Evolutionary conservation across 1,284 basidiomycete species (phyloP).

Genomic region (Trichosporon sp.): DNA sequence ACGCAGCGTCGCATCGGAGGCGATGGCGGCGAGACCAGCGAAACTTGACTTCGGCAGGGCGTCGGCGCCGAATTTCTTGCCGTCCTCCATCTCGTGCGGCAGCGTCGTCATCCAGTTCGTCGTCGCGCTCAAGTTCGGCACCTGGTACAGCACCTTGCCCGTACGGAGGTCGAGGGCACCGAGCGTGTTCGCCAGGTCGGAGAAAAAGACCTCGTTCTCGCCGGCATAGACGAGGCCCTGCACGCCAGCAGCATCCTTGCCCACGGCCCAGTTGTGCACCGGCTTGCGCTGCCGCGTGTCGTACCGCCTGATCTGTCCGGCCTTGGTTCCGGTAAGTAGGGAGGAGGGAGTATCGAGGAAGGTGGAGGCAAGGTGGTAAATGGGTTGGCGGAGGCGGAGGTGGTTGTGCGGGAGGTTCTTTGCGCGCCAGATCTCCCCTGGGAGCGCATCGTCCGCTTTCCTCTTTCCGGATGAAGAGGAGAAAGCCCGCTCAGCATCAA

Average conservation of each 20-base stretch:
- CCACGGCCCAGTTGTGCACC: conserved; percentile 52
- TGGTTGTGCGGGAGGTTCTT: conserved; percentile 67
- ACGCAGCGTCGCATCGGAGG: conserved; percentile 61
- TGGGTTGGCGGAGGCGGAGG: conserved; percentile 75
- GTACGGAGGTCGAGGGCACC: conserved; percentile 74
- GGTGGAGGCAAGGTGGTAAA: conserved; percentile 71
- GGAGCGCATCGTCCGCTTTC: conserved; percentile 68
- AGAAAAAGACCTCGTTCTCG: conserved; percentile 67
- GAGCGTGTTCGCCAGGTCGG: conserved; percentile 71
- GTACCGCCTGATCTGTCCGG: conserved; percentile 75
- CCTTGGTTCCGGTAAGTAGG: conserved; percentile 72
- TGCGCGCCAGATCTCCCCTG: conserved; percentile 61
- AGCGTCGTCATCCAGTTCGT: conserved; percentile 47
- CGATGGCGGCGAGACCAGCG: conserved; percentile 45
- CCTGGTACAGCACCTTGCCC: conserved; percentile 70
- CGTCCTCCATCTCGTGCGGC: conserved; percentile 26
- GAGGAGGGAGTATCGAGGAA: conserved; percentile 55
- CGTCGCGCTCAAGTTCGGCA: conserved; percentile 58
- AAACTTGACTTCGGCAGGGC: conserved; percentile 9
- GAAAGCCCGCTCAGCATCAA: conserved; percentile 75
- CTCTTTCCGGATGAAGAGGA: conserved; percentile 46
- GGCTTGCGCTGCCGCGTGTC: conserved; percentile 77
- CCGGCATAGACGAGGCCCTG: conserved; percentile 53
- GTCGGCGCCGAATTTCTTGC: conserved; percentile 6
- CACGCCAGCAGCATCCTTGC: conserved; percentile 64